phyloP scores from a whole-genome alignment of 148 eudicot species.

The Diospyros lotus region DNA sequence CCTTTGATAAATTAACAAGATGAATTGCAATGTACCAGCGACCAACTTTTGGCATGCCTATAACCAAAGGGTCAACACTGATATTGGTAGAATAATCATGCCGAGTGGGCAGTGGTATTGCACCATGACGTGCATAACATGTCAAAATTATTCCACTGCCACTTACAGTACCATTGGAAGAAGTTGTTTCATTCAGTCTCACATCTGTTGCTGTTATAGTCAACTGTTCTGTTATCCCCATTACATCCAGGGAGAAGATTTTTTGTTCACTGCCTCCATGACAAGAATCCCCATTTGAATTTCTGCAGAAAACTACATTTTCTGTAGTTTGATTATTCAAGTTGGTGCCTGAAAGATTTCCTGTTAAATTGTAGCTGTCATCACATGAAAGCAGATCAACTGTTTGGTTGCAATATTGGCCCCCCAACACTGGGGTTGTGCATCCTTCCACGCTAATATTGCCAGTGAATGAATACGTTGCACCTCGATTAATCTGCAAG shows the following conservation, averaged over 20 bases:
- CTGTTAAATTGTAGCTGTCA: slow-evolving; percentile 26
- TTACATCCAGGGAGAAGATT: slow-evolving; percentile 54
- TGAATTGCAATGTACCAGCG: slow-evolving; percentile 70
- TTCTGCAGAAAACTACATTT: slow-evolving; percentile 47
- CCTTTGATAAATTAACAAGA: slow-evolving; percentile 33
- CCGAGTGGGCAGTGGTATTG: slow-evolving; percentile 48
- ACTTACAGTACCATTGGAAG: slow-evolving; percentile 24
- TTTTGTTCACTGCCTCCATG: slow-evolving; percentile 42
- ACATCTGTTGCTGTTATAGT: slow-evolving; percentile 39
- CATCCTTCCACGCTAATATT: slow-evolving; percentile 87
- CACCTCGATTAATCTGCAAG: slow-evolving; percentile 80
- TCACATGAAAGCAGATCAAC: slow-evolving; percentile 56
- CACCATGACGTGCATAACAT: slow-evolving; percentile 81
- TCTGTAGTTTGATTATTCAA: slow-evolving; percentile 27
- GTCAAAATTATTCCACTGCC: slow-evolving; percentile 34
- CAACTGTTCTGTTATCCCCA: slow-evolving; percentile 47
- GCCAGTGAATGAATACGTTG: slow-evolving; percentile 53
- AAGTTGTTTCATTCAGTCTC: slow-evolving; percentile 29
- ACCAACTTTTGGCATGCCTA: slow-evolving; percentile 68
- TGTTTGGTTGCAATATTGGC: slow-evolving; percentile 83
- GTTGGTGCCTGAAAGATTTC: slow-evolving; percentile 15
- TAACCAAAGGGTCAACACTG: slow-evolving; percentile 47
- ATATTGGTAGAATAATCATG: slow-evolving; percentile 71
- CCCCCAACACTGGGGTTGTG: slow-evolving; percentile 45
- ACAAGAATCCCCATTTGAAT: slow-evolving; percentile 41